Percentiles rank a stretch among this genome's conserved stretches.
phyloP scores from a whole-genome alignment of 495 filamentous ascomycete genomes.

The Daldinia vernicosa region DNA sequence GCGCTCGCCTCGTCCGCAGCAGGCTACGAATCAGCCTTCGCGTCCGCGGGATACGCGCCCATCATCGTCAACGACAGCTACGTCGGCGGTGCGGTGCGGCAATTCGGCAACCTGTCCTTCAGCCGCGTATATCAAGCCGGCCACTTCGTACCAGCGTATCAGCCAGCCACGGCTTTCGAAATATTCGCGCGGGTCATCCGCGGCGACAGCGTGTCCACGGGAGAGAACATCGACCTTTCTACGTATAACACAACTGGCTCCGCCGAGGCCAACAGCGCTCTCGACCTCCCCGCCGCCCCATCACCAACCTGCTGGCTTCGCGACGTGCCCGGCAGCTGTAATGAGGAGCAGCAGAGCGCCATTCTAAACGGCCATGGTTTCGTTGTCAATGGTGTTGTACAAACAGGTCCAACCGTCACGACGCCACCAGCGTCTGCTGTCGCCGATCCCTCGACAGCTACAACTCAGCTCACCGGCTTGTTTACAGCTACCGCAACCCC shows the following conservation, averaged over 20 bases:
- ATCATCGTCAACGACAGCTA: slow-evolving; percentile 63
- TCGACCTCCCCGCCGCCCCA: slow-evolving; percentile 53
- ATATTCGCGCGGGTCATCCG: slow-evolving; percentile 72
- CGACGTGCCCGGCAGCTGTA: slow-evolving; percentile 60
- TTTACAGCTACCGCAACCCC: slow-evolving; percentile 45
- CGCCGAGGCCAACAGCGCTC: slow-evolving; percentile 56
- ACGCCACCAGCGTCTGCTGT: slow-evolving; percentile 29
- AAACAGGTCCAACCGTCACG: slow-evolving; percentile 51
- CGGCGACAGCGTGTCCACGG: slow-evolving; percentile 69
- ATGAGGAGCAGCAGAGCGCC: slow-evolving; percentile 53
- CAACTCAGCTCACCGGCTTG: slow-evolving; percentile 39
- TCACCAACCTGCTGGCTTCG: slow-evolving; percentile 67
- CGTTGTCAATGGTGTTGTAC: slow-evolving; percentile 62
- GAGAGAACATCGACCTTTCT: slow-evolving; percentile 57
- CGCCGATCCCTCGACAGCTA: slow-evolving; percentile 42
- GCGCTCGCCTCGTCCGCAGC: slow-evolving; percentile 56
- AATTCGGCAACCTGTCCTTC: slow-evolving; percentile 71
- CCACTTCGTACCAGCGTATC: slow-evolving; percentile 71
- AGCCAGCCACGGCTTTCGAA: slow-evolving; percentile 67
- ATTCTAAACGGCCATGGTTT: slow-evolving; percentile 56
- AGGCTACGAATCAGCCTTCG: slow-evolving; percentile 50
- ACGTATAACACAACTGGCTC: slow-evolving; percentile 64
- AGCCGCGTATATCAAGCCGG: slow-evolving; percentile 68
- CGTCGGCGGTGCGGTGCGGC: slow-evolving; percentile 66
- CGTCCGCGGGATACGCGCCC: slow-evolving; percentile 61